Base-by-base conservation (phyloP, 805 yeast species). In the Sugiyamaella mastotermitis region DNA sequence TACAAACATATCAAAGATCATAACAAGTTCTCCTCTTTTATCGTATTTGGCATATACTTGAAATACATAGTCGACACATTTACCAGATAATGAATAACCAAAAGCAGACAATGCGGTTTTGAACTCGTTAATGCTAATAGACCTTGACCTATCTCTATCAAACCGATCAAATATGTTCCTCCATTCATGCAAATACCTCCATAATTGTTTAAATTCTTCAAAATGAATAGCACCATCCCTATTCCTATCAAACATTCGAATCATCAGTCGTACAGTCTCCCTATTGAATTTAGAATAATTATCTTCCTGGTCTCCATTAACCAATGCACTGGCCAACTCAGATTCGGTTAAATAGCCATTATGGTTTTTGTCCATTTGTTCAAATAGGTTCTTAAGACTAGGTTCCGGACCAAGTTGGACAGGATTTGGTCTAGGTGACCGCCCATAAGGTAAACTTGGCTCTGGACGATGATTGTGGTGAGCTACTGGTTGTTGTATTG, bases 1-100 rank as follows among this genome's bases (percentile, higher is more conserved):
- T 18, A 85, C 86, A 60, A 85, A 85, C 57, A 76, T 71, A 56
- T 85, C 95, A 57, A 85, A 85, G 42, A 82, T 77, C 59, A 85
- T 63, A 29, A 53, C 56, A 15, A 53, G 56, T 29, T 43, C 51
- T 27, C 60, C 61, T 13, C 44, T 21, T 15, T 60, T 46, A 43
- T 52, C 51, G 22, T 49, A 33, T 30, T 50, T 69, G 27, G 78
- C 68, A 52, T 77, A 80, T 41, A 69, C 69, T 46, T 68, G 72
- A 52, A 78, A 80, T 40, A 81, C 60, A 51, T 71, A 75, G 32
- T 72, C 64, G 18, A 76, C 77, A 46, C 77, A 67, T 48, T 70
- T 74, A 13, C 74, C 66, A 37, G 77, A 71, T 33, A 81, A 59
- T 31, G 72, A 68, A 60, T 79, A 81, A 1, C 86, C 86, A 43